Evolutionary conservation across 2,329 filamentous ascomycete species (phyloP).

Genomic region (Scedosporium apiospermum): DNA sequence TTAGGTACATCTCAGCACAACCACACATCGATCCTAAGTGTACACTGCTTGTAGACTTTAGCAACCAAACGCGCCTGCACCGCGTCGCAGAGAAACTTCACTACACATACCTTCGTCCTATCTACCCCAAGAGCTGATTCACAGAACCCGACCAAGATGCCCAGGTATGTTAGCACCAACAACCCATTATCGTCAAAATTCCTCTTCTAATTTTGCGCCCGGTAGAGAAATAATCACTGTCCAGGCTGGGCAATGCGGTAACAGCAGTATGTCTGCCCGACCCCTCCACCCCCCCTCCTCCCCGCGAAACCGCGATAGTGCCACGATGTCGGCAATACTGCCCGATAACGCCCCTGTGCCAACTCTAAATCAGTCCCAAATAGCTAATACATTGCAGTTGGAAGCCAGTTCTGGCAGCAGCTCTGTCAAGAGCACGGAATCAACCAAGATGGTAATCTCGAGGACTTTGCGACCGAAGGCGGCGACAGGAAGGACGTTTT

Average conservation of each 20-base stretch:
- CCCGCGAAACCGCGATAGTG: neutral
- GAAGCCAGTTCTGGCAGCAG: constrained; percentile 98
- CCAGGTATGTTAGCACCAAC: constrained; percentile 4
- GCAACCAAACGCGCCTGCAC: too few species aligned
- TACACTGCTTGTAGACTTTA: too few species aligned
- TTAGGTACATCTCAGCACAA: too few species aligned
- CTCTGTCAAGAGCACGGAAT: constrained; percentile 97
- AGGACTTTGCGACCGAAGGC: constrained; percentile 95
- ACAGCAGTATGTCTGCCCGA: constrained; percentile 69
- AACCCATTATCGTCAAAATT: neutral
- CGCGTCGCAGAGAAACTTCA: neutral
- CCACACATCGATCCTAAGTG: too few species aligned
- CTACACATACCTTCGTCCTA: neutral
- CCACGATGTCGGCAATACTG: neutral
- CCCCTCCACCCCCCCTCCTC: constrained; percentile 8
- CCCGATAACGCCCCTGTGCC: neutral
- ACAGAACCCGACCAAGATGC: constrained; percentile 7
- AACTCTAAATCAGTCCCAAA: neutral
- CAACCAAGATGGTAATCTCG: constrained; percentile 91
- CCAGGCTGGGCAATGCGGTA: constrained; percentile 98
- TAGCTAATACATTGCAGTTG: constrained; percentile 57
- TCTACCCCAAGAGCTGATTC: neutral
- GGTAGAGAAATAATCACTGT: constrained; percentile 96
- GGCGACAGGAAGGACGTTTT: constrained; percentile 98
- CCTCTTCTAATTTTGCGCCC: constrained; percentile 1